Base-by-base conservation (phyloP, 176 grass and related monocot species). In the Triticum turgidum region DNA sequence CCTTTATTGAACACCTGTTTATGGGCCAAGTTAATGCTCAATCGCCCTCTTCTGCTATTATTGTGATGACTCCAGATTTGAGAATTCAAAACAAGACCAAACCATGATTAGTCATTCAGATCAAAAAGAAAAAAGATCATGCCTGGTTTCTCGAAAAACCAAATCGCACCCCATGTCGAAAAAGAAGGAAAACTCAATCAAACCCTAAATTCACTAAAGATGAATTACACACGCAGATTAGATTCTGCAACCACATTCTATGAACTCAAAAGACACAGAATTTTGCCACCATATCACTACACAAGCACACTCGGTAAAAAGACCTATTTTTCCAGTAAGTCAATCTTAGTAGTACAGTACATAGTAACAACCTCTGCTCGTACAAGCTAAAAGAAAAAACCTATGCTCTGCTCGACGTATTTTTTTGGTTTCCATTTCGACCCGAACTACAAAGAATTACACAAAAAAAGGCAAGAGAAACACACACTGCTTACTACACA, bases 321-420 rank as follows among this genome's bases (percentile, higher is more conserved):
- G 76, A 84, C 81, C 76, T 84, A 80, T 87, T 54, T 54, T 54
- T 62, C 68, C 47, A 76, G 29, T 80, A 76, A 76, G 49, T 80
- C 75, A 62, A 77, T 21, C 21, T 32, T 38, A 49, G 87, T 61
- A 90, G 18, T 37, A 44, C 61, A 59, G 80, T 59, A 91, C 61
- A 73, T n/a, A 56, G 5, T 81, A 69, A 33, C 37, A 84, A 7
- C 52, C 61, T 45, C 30, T 49, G 30, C 32, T 69, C 61, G 37
- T 75, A 91, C 85, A 80, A 80, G 62, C 85, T 80, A 91, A 75
- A 80, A 25, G 25, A 61, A 61, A 80, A 62, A 58, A 69, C 37
- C 86, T 85, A 85, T 86, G 61, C 38, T 82, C 82, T 44, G 44
- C 82, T 59, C 34, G 15, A 72, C 41, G 13, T 45, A 79, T 11